Evolutionary conservation across 345 rosid genomes (phyloP).

Genomic region (Zanthoxylum bungeanum): DNA sequence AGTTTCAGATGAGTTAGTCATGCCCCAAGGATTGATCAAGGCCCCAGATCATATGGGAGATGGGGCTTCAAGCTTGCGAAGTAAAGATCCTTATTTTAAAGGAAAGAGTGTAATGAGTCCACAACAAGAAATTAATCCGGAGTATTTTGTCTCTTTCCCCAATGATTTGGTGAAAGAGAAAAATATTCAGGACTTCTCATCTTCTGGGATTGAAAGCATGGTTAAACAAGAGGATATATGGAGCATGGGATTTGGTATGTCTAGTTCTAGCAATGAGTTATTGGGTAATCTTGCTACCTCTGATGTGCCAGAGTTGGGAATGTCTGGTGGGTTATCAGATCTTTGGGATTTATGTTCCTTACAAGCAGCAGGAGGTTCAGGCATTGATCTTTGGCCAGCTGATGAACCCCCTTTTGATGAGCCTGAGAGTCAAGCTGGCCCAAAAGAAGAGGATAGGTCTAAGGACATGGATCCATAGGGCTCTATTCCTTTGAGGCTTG

Average conservation of each 20-base stretch:
- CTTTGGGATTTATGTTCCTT: conserved; percentile 55
- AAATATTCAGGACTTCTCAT: conserved; percentile 32
- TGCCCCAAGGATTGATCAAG: conserved; percentile 14
- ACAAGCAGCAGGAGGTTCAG: conserved; percentile 45
- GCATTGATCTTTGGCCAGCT: conserved; percentile 44
- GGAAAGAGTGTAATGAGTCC: conserved; percentile 41
- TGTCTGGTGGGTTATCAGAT: conserved; percentile 52
- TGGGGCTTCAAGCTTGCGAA: conserved; percentile 31
- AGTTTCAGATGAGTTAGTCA: conserved; percentile 15
- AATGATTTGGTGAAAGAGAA: conserved; percentile 34
- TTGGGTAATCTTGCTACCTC: conserved; percentile 47
- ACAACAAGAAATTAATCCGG: conserved; percentile 39
- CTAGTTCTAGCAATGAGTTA: conserved; percentile 45
- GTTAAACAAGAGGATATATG: conserved; percentile 57
- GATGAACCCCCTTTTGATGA: conserved; percentile 30
- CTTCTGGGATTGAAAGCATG: conserved; percentile 32
- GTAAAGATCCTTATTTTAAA: conserved; percentile 29
- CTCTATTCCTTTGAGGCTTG: conserved; percentile 15
- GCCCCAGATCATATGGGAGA: conserved; percentile 24
- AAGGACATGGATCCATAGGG: conserved; percentile 30
- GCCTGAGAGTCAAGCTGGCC: conserved; percentile 26
- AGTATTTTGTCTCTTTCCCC: conserved; percentile 53
- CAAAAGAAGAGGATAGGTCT: conserved; percentile 25
- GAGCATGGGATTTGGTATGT: conserved; percentile 57
- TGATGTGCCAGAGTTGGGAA: conserved; percentile 50